Base-by-base conservation (phyloP, 2,329 filamentous ascomycete genomes). In the Cladosporium sp. region DNA sequence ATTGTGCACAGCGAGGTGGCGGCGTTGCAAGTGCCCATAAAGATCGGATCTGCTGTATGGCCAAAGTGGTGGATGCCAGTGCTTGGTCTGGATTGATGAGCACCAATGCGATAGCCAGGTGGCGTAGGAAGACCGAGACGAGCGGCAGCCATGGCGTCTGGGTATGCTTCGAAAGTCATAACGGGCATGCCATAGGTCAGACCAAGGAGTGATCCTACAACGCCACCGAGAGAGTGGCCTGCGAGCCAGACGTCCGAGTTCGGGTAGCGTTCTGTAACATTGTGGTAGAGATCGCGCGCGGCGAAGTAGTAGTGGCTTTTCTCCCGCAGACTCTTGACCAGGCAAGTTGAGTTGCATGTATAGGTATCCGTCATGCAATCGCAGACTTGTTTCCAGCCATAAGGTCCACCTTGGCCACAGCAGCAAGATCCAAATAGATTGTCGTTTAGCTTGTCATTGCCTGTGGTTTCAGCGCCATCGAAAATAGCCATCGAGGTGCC, bases 381-480 rank as follows among this genome's bases (percentile, higher is more conserved):
- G 74, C 92, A 97, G 58, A 96, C 91, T 72, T 95, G 88, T 59
- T 89, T 86, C 87, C 91, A 96, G 15, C 92, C 85, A 76, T 88
- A 92, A 64, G 91, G 90, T 0, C 91, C 91, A 67, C 94, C 92
- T 74, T 96, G 91, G 3, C 86, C 93, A 74, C 92, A 97, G 74
- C 93, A 97, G 75, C 92, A 97, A 71, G 92, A 94, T 77, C 96
- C 96, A 74, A 95, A 96, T n/a, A 97, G 80, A 71, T 97, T 97
- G 75, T 97, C 93, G 72, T 97, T 97, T 68, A 91, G 80, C 76
- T 97, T 97, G 76, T 97, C 93, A 65, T 95, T 96, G 25, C 91
- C 95, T 0, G 92, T 97, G 1, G 92, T 97, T 51, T 91, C 92
- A 34, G 92, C 89, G 15, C 93, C 93, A 72, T 97, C 92, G 70